phyloP scores from a whole-genome alignment of 495 filamentous ascomycete genomes.

The Hypoxylon subgilvum region DNA sequence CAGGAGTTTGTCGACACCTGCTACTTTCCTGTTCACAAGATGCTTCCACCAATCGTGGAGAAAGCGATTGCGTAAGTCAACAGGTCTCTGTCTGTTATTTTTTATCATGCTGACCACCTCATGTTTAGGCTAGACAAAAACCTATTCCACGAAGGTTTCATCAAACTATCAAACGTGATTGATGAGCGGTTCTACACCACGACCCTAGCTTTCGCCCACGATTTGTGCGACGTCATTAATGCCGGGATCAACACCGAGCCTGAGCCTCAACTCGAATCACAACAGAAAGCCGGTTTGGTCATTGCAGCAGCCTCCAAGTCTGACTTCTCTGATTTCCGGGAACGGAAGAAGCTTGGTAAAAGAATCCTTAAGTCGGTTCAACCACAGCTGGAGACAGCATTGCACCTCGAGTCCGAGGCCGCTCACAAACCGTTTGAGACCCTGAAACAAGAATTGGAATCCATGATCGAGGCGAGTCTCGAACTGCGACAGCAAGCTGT shows the following conservation, averaged over 20 bases:
- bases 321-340: constrained; percentile 45
- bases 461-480: constrained; percentile 67
- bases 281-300: constrained; percentile 36
- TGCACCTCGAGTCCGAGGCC: constrained; percentile 79
- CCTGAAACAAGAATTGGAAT: constrained; percentile 73
- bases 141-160: constrained; percentile 70
- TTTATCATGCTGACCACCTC: constrained; percentile 32
- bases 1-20: constrained; percentile 79
- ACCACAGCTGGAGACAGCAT: constrained; percentile 74
- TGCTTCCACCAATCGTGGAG: constrained; percentile 80
- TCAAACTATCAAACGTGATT: constrained; percentile 66
- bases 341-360: constrained; percentile 73
- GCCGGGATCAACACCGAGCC: constrained; percentile 63
- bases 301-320: constrained; percentile 42
- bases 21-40: constrained; percentile 83
- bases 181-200: constrained; percentile 76
- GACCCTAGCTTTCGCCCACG: constrained; percentile 72
- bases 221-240: constrained; percentile 73
- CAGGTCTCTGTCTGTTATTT: not conserved
- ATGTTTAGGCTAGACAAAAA: constrained; percentile 73
- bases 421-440: constrained; percentile 70
- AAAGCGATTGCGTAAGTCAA: constrained; percentile 70
- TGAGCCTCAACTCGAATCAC: constrained; percentile 26
- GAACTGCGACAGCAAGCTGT: constrained; percentile 47
- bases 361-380: constrained; percentile 83